A percentile compares a stretch with the other conserved stretches of the same genome.
These are phyloP conservation scores for Mimosa pudica DNA, from an alignment of 306 rosid species.

Conservation along the genomic window DNA sequence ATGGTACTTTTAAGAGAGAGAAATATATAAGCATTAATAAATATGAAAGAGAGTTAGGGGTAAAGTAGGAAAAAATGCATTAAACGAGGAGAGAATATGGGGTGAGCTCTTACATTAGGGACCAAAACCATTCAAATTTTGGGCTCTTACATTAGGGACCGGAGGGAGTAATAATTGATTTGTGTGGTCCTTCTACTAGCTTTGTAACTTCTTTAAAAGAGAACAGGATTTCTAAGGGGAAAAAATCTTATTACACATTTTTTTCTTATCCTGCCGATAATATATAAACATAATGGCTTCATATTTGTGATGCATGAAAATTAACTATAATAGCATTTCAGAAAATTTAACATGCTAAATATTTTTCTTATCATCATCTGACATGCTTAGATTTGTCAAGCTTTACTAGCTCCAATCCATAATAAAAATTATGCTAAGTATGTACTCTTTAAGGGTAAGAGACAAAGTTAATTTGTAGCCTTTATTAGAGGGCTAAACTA, in stretches of 20 bases:
- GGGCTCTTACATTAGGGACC: no score
- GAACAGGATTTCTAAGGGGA: not conserved
- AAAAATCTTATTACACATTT: not conserved
- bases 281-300: not conserved
- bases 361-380: no score
- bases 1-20: no score
- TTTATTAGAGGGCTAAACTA: not conserved
- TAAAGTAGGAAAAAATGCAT: no score
- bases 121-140: no score
- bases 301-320: not conserved
- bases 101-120: no score
- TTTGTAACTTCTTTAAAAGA: not conserved
- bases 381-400: not conserved
- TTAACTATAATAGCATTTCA: not conserved
- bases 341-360: not conserved
- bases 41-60: no score
- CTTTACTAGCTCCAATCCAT: not conserved
- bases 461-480: not conserved
- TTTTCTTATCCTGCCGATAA: not conserved
- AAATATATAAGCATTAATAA: no score
- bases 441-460: no score
- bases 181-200: slow-evolving; percentile 7
- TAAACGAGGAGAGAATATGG: no score
- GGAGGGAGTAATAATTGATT: no score
- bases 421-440: no score